Evolutionary conservation across 768 basidiomycete genomes (phyloP).

Genomic region (Mycena pura): DNA sequence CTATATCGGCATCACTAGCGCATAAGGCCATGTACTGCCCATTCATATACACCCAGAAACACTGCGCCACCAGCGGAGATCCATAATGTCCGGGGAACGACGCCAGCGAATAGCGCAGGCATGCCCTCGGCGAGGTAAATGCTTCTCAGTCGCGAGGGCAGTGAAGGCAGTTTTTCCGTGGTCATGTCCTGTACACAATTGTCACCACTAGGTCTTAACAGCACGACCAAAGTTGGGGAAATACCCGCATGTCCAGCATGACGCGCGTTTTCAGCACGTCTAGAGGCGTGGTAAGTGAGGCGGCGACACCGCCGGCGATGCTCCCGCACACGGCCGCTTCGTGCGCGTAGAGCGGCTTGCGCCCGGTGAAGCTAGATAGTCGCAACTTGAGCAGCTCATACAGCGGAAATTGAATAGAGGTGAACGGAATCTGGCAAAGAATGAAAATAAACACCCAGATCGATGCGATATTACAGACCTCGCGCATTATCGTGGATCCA

Average conservation of each 20-base stretch:
- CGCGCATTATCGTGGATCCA: constrained; percentile 75
- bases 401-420: constrained; percentile 62
- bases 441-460: constrained; percentile 36
- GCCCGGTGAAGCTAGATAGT: constrained; percentile 59
- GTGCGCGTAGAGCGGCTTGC: constrained; percentile 67
- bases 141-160: constrained; percentile 59
- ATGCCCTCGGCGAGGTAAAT: constrained; percentile 80
- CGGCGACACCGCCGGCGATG: constrained; percentile 89
- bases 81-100: constrained; percentile 92
- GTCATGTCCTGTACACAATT: constrained; percentile 50
- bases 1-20: constrained; percentile 27
- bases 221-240: neutral
- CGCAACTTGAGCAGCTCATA: constrained; percentile 76
- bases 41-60: constrained; percentile 97
- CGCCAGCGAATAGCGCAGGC: constrained; percentile 82
- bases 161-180: constrained; percentile 57
- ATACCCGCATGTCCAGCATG: constrained; percentile 89
- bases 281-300: constrained; percentile 89
- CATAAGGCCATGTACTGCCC: constrained; percentile 63
- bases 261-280: constrained; percentile 97
- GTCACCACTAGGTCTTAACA: neutral
- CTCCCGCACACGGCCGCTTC: constrained; percentile 91
- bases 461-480: constrained; percentile 46
- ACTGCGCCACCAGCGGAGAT: constrained; percentile 97
- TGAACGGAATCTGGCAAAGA: constrained; percentile 70